These are phyloP conservation scores for Colletotrichum lupini DNA, from an alignment of 2,329 filamentous ascomycete species.

Conservation along the genomic window DNA sequence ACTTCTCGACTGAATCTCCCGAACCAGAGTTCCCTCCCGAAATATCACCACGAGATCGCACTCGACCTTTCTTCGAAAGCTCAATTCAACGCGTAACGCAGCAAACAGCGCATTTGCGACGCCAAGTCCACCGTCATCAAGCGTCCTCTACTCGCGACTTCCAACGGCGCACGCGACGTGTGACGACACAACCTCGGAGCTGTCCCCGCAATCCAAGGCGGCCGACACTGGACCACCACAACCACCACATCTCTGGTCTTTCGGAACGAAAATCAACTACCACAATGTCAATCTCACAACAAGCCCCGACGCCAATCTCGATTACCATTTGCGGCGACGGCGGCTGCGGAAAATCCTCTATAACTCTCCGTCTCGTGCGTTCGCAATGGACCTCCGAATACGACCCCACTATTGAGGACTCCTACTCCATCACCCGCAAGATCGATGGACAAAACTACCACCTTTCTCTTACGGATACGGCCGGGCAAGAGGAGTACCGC, in stretches of 20 bases:
- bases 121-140: background rate
- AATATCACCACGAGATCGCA: background rate
- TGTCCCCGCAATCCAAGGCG: background rate
- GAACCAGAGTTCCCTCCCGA: background rate
- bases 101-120: background rate
- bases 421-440: conserved; percentile 83
- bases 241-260: background rate
- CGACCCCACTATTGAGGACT: conserved; percentile 85
- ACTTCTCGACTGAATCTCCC: background rate
- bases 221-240: background rate
- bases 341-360: conserved; percentile 86
- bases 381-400: conserved; percentile 88
- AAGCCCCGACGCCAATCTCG: conserved; percentile 67
- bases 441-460: conserved; percentile 86
- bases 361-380: conserved; percentile 84
- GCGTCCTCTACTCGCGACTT: background rate
- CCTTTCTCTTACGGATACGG: conserved; percentile 83
- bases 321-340: conserved; percentile 91
- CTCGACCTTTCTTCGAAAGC: background rate
- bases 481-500: conserved; percentile 91
- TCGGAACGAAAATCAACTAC: background rate
- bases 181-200: conserved; percentile 3
- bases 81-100: background rate
- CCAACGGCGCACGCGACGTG: conserved; percentile 2
- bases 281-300: conserved; percentile 38